Percentiles rank a stretch among this genome's conserved stretches.
Evolutionary conservation across 495 filamentous ascomycete species (phyloP).

Genomic region (Penicillium macrosclerotiorum): DNA sequence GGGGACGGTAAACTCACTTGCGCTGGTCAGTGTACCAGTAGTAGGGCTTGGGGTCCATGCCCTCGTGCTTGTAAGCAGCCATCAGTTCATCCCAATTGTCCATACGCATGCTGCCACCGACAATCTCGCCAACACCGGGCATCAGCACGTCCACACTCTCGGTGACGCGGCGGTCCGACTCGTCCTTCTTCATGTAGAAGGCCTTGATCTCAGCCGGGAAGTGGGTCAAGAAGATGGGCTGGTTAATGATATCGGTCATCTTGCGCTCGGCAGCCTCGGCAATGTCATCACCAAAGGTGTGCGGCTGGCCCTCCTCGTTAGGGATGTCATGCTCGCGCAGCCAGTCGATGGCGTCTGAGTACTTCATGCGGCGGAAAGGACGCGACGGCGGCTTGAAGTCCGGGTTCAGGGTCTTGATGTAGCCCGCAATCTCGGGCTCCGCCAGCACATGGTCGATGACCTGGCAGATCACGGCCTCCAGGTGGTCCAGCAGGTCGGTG

Average conservation of each 20-base stretch:
- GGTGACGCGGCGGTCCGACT: slow-evolving; percentile 77
- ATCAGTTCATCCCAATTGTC: slow-evolving; percentile 89
- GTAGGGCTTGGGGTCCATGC: slow-evolving; percentile 81
- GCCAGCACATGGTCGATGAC: slow-evolving; percentile 75
- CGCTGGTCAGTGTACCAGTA: slow-evolving; percentile 99
- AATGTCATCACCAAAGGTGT: slow-evolving; percentile 95
- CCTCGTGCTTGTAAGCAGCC: slow-evolving; percentile 81
- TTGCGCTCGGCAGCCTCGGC: slow-evolving; percentile 94
- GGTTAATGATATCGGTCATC: slow-evolving; percentile 96
- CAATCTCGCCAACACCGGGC: slow-evolving; percentile 96
- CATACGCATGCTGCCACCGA: slow-evolving; percentile 97
- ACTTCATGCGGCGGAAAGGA: slow-evolving; percentile 94
- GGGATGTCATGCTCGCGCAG: slow-evolving; percentile 80
- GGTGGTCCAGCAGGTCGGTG: slow-evolving; percentile 83
- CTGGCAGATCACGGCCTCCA: slow-evolving; percentile 84
- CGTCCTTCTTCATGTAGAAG: slow-evolving; percentile 98
- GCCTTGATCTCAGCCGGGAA: slow-evolving; percentile 98
- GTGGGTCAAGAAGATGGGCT: slow-evolving; percentile 93
- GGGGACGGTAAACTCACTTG: slow-evolving; percentile 62
- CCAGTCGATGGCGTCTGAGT: slow-evolving; percentile 93
- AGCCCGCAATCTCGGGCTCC: slow-evolving; percentile 64
- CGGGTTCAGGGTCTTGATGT: slow-evolving; percentile 83
- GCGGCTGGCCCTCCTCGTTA: slow-evolving; percentile 89
- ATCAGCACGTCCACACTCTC: slow-evolving; percentile 96
- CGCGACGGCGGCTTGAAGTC: slow-evolving; percentile 77